A percentile compares a stretch with the other conserved stretches of the same genome.
These are phyloP conservation scores for Cladosporium halotolerans DNA, from an alignment of 2,329 filamentous ascomycete species.

Conservation along the genomic window DNA sequence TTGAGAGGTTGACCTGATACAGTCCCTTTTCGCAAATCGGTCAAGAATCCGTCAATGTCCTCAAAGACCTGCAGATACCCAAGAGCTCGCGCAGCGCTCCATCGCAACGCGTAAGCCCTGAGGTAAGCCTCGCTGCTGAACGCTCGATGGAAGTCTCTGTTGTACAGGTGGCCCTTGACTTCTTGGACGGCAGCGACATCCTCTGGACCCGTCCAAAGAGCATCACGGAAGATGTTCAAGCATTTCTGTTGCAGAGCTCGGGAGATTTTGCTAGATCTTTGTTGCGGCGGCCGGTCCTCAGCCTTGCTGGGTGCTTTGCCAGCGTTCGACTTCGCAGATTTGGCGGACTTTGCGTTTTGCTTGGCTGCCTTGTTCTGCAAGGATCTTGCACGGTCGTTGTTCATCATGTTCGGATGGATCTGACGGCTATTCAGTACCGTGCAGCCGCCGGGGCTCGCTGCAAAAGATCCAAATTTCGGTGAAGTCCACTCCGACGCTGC, in stretches of 20 bases:
- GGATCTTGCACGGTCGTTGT: constrained; percentile 1
- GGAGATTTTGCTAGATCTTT: constrained; percentile 3
- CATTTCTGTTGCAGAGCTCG: constrained; percentile 2
- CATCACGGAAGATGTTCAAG: constrained; percentile 7
- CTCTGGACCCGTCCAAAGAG: neutral
- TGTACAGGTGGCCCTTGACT: constrained; percentile 61
- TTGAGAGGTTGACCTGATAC: constrained; percentile 21
- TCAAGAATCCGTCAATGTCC: constrained; percentile 26
- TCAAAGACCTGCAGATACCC: constrained; percentile 59
- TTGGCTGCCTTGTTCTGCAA: neutral
- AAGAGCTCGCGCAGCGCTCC: constrained; percentile 81
- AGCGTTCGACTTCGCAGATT: neutral
- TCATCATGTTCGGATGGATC: neutral
- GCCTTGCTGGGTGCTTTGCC: neutral
- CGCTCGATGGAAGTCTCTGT: constrained; percentile 76
- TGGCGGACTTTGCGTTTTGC: constrained; percentile 1
- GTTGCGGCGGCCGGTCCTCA: neutral
- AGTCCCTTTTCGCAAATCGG: neutral
- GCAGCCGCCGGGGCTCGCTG: no score
- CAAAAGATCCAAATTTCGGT: neutral
- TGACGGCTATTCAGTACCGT: no score
- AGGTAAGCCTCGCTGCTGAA: constrained; percentile 69
- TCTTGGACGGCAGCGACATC: constrained; percentile 1
- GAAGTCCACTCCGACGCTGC: neutral
- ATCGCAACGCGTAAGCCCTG: constrained; percentile 78